Base-by-base conservation (phyloP, 495 filamentous ascomycete genomes). In the Rhypophila decipiens region DNA sequence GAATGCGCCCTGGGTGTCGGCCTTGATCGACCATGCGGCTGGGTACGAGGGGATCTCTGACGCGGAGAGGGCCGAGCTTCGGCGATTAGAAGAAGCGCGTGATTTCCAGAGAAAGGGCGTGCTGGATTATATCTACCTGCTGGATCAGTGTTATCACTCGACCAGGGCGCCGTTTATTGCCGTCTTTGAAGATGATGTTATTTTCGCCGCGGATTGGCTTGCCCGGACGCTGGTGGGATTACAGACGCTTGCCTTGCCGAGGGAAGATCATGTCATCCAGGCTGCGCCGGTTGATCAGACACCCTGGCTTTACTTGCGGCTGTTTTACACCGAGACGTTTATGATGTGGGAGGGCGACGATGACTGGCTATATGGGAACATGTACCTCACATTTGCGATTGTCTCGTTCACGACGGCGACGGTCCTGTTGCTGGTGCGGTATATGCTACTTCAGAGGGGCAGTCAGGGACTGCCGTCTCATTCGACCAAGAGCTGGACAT, bases 161-260 rank as follows among this genome's bases (percentile, higher is more conserved):
- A 65, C 62, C 11, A 45, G 58, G 8, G 66, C 70, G 13, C 63
- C 67, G 3, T 75, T 73, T 42, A 69, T 71, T 15, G 64, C 62
- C 0, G 60, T 77, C 7, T 78, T 75, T 35, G 73, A 75, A 56
- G 72, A 71, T 46, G 69, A 74, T 42, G 69, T 77, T 20, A 60
- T 75, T 1, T 58, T 73, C 4, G 71, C 71, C 0, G 67, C 67
- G 13, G 72, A 71, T 13, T 77, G 71, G 73, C 51, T 71, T 17
- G 57, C 67, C 5, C 64, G 61, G 49, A 71, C 71, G 0, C 43
- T 71, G 17, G 60, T 63, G 11, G 65, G 64, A 13, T 49, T 75
- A 13, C 52, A 49, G 19, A 56, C 58, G 9, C 59, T 75, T 15
- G n/a, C n/a, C n/a, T n/a, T n/a, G n/a, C n/a, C n/a, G n/a, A n/a